Conservation (phyloP, 1,139 yeast species). For the Kazachstania sp. region DNA sequence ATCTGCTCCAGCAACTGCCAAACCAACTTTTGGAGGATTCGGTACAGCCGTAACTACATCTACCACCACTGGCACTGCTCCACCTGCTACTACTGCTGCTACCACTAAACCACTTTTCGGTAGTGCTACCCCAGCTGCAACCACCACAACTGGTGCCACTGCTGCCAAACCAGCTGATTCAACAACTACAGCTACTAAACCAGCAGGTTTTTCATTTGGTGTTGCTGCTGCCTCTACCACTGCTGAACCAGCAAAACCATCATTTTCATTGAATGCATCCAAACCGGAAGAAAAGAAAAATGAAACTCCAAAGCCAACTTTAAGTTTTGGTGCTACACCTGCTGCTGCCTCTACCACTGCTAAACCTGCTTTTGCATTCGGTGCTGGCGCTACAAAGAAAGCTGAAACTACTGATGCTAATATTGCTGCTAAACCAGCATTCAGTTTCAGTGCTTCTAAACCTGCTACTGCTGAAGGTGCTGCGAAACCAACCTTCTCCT, state of each 20-base stretch:
- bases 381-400: constrained; percentile 14
- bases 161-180: constrained; percentile 7
- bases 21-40: constrained; percentile 6
- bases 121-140: not conserved
- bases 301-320: constrained; percentile 15
- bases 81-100: not conserved
- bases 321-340: constrained; percentile 18
- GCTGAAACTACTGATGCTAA: constrained; percentile 6
- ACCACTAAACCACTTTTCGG: not conserved
- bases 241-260: constrained; percentile 13
- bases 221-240: constrained; percentile 2
- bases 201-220: not conserved
- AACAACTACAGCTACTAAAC: constrained; percentile 2
- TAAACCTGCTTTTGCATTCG: constrained; percentile 16
- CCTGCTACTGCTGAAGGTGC: no score
- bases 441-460: constrained; percentile 26
- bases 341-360: constrained; percentile 7
- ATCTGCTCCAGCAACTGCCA: constrained; percentile 4
- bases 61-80: not conserved
- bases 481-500: no score
- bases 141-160: not conserved
- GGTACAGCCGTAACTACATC: no score
- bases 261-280: constrained; percentile 26
- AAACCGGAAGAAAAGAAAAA: constrained; percentile 11
- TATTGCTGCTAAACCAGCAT: constrained; percentile 15